Evolutionary conservation across 78 protist species (phyloP), one percentile per base, ranked within the genome.

Genomic region (Dictyostelium discoideum): DNA sequence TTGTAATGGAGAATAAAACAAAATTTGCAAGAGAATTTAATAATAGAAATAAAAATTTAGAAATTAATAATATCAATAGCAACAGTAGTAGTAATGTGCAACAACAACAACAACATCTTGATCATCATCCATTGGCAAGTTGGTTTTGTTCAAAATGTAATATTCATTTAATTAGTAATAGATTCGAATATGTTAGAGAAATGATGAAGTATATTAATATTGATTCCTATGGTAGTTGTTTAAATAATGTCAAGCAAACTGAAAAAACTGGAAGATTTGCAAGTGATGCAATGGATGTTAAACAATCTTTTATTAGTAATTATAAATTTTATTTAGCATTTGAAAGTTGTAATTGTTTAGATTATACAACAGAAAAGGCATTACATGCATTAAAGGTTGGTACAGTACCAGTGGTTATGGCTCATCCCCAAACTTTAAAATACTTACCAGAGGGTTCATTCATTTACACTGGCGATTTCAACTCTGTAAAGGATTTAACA

Each of bases 291-390:
- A 44, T 48, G 40, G 32, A 20, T 42, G 42, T 67, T 54, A 88
- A 88, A 76, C 32, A 63, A 40, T 10, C 42, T 3, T 3, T 67
- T 3, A 88, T 88, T 2, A 20, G 80, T 3, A 57, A 80, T 6
- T 80, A 88, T 60, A 78, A 88, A 39, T 88, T 88, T 60, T 88
- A 88, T 37, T 24, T 88, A 22, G 57, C 94, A 13, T 80, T 88
- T 44, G 94, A 88, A 63, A 88, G 83, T 32, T 14, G 37, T 57
- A 67, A 88, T 63, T 88, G 94, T 46, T 26, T 9, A 10, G 85
- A 54, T 13, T 88, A 88, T 26, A 80, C 84, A 20, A 63, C 94
- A 20, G 94, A 88, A 74, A 80, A 80, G 57, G 57, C 44, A 3
- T 44, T 67, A 7, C 94, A 88, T 22, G 48, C 86, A 60, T 69